phyloP scores from a whole-genome alignment of 1,284 basidiomycete genomes.

The Earliella scabrosa region DNA sequence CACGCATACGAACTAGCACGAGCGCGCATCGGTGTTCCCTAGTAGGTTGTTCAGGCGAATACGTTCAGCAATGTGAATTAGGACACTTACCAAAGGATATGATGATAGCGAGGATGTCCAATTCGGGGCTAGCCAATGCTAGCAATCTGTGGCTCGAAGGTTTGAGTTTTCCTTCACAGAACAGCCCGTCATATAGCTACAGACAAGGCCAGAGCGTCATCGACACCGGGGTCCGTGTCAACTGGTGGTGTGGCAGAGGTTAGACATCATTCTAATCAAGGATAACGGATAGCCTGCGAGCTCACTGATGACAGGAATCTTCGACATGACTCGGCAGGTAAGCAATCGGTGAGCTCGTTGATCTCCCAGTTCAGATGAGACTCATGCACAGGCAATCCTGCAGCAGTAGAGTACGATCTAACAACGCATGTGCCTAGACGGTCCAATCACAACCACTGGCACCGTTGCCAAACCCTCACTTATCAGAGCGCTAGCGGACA shows the following conservation, averaged over 20 bases:
- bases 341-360: neutral
- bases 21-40: constrained; percentile 75
- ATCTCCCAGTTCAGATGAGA: no score
- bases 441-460: no score
- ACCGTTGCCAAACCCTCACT: no score
- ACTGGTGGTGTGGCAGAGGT: constrained; percentile 47
- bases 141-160: constrained; percentile 48
- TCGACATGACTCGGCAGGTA: neutral
- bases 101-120: constrained; percentile 79
- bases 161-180: constrained; percentile 6
- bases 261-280: neutral
- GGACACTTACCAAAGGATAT: constrained; percentile 71
- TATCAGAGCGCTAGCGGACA: no score
- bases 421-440: no score
- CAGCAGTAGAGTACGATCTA: no score
- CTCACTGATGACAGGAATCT: constrained; percentile 62
- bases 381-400: no score
- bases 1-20: constrained; percentile 54
- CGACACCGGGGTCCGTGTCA: constrained; percentile 89
- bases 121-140: constrained; percentile 74
- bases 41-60: neutral
- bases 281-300: constrained; percentile 1
- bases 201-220: constrained; percentile 82
- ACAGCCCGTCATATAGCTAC: neutral
- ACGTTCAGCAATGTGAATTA: neutral